phyloP scores from a whole-genome alignment of 306 rosid species.

The Trifolium repens region DNA sequence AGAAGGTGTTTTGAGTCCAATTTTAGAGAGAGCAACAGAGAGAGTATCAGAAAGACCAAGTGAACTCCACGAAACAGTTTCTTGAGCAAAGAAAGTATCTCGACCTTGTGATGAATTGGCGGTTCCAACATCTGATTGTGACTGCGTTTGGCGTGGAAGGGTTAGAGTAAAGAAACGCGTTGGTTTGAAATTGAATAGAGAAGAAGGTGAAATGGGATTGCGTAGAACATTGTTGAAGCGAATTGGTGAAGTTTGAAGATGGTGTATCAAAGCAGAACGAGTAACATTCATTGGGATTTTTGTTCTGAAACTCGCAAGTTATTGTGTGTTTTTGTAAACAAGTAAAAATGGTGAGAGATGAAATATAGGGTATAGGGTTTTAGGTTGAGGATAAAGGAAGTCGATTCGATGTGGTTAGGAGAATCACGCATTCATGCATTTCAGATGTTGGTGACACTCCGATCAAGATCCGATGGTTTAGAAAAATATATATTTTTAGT shows the following conservation, averaged over 20 bases:
- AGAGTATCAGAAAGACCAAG: constrained; percentile 79
- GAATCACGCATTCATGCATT: too few relatives aligned
- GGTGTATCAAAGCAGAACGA: constrained; percentile 63
- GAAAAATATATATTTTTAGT: too few relatives aligned
- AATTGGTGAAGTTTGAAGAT: constrained; percentile 52
- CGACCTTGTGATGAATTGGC: constrained; percentile 45
- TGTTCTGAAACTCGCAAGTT: neutral
- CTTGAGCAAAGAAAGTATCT: constrained; percentile 79
- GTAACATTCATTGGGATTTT: constrained; percentile 24
- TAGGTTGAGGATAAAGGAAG: neutral
- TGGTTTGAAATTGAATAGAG: constrained; percentile 43
- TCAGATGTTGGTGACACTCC: too few relatives aligned
- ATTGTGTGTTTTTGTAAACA: neutral
- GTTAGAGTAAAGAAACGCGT: constrained; percentile 43
- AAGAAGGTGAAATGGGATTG: constrained; percentile 40
- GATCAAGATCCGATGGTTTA: too few relatives aligned
- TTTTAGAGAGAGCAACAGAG: constrained; percentile 68
- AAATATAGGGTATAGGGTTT: neutral
- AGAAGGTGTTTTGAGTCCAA: constrained; percentile 82
- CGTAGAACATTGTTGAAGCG: constrained; percentile 49
- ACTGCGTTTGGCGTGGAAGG: constrained; percentile 43
- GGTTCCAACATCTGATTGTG: constrained; percentile 47
- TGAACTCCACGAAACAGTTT: constrained; percentile 76
- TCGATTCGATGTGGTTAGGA: too few relatives aligned
- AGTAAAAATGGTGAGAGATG: neutral